Evolutionary conservation across 2,329 filamentous ascomycete species (phyloP).

Genomic region (Sodiomyces alkalinus): DNA sequence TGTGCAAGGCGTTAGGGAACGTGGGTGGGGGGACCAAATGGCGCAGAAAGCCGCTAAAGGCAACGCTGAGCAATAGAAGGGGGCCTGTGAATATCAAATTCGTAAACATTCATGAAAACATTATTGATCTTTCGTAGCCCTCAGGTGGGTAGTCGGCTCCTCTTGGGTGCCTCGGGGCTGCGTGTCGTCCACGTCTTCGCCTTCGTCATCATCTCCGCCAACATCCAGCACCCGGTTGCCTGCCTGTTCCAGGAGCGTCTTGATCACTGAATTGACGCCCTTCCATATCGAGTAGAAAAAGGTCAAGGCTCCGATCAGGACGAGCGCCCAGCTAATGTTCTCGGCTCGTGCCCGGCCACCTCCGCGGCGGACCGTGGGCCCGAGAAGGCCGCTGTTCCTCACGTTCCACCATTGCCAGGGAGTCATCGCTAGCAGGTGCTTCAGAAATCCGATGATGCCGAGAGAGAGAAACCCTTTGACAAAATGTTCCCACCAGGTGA

Average conservation of each 20-base stretch:
- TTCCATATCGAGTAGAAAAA: constrained; percentile 79
- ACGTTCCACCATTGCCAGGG: constrained; percentile 69
- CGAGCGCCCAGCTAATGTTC: constrained; percentile 63
- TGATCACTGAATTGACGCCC: constrained; percentile 58
- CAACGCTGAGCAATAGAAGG: no score
- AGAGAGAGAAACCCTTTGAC: constrained; percentile 81
- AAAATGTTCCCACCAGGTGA: constrained; percentile 69
- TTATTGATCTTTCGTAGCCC: no score
- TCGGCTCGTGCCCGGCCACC: constrained; percentile 66
- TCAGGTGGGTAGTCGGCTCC: no score
- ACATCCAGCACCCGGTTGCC: constrained; percentile 75
- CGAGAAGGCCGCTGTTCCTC: constrained; percentile 42
- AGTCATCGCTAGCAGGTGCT: constrained; percentile 58
- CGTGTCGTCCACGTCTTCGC: constrained; percentile 25
- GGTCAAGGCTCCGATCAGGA: constrained; percentile 65
- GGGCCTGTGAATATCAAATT: not conserved
- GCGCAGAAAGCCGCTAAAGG: no score
- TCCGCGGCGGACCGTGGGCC: constrained; percentile 35
- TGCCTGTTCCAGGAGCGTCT: constrained; percentile 56
- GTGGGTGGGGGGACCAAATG: no score
- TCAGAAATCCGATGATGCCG: constrained; percentile 72
- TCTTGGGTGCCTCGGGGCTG: constrained; percentile 5
- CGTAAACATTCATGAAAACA: not conserved
- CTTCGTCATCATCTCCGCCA: constrained; percentile 41
- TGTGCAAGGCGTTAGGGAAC: constrained; percentile 61